These are phyloP conservation scores for Bolboschoenus planiculmis DNA, from an alignment of 176 grass and related monocot species.

Conservation along the genomic window DNA sequence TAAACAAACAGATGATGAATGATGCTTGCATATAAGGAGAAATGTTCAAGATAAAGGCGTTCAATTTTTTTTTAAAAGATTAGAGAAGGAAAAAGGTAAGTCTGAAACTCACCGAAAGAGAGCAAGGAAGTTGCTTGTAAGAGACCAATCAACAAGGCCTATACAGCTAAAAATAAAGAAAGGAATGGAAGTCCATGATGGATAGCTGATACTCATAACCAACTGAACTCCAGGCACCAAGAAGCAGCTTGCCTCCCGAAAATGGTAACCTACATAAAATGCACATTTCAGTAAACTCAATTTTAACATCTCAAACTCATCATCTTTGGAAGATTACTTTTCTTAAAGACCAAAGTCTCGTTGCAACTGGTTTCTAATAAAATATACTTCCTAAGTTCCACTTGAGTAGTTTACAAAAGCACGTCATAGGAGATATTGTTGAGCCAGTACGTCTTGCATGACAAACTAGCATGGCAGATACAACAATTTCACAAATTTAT, in stretches of 20 bases:
- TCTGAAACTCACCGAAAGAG: constrained; percentile 68
- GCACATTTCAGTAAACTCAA: constrained; percentile 22
- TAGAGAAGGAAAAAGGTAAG: constrained; percentile 14
- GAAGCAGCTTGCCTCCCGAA: constrained; percentile 78
- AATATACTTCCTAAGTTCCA: background rate
- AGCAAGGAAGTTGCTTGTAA: constrained; percentile 97
- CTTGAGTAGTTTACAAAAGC: background rate
- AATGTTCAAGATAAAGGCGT: background rate
- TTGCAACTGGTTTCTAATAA: background rate
- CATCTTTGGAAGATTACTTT: constrained; percentile 14
- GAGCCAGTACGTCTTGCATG: background rate
- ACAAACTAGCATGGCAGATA: background rate
- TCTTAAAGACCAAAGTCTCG: background rate
- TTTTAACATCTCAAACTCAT: constrained; percentile 5
- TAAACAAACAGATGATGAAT: background rate
- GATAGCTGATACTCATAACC: constrained; percentile 88
- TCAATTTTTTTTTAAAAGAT: background rate
- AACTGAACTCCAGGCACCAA: constrained; percentile 77
- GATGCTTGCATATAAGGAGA: background rate
- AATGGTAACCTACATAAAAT: constrained; percentile 76
- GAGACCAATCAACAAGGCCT: constrained; percentile 94
- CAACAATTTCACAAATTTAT: background rate
- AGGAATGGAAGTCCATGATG: constrained; percentile 89
- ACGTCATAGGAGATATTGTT: background rate
- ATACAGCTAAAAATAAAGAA: constrained; percentile 98